These are phyloP conservation scores for Bryopsis sp. DNA, from an alignment of 139 green algal species.

Conservation along the genomic window DNA sequence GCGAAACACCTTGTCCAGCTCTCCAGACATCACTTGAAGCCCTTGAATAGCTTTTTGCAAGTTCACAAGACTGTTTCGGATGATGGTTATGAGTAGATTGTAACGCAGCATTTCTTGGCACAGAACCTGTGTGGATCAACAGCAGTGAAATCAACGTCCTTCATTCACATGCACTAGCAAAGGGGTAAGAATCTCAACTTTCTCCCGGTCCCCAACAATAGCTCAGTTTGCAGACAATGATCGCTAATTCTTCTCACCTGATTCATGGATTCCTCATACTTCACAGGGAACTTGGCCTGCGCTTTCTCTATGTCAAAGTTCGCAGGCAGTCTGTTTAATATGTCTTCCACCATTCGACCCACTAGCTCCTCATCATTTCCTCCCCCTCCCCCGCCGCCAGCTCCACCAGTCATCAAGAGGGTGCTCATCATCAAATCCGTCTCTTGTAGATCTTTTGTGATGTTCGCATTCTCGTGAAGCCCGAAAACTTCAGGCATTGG, in stretches of 20 bases:
- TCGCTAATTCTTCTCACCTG: no score
- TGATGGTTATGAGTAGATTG: slow-evolving; percentile 55
- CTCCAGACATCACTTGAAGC: slow-evolving; percentile 64
- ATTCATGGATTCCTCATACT: slow-evolving; percentile 57
- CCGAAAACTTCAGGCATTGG: slow-evolving; percentile 61
- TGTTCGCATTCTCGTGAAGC: slow-evolving; percentile 71
- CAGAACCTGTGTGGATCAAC: background rate
- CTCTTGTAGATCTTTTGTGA: slow-evolving; percentile 55
- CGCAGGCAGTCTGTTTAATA: slow-evolving; percentile 37
- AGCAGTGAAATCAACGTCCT: no score
- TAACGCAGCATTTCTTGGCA: slow-evolving; percentile 63
- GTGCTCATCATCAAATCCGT: slow-evolving; percentile 37
- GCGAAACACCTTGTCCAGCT: slow-evolving; percentile 51
- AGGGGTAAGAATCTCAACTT: no score
- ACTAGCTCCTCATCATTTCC: slow-evolving; percentile 28
- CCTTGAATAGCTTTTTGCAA: slow-evolving; percentile 69
- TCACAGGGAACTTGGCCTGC: slow-evolving; percentile 34
- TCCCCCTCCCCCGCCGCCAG: slow-evolving; percentile 14
- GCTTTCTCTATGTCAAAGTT: slow-evolving; percentile 48
- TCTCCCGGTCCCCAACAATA: no score
- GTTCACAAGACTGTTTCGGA: slow-evolving; percentile 47
- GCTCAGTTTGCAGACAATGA: no score
- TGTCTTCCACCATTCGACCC: slow-evolving; percentile 33
- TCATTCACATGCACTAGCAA: no score
- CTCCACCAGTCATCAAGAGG: slow-evolving; percentile 31